Base-by-base conservation (phyloP, 225 moss, liverwort and hornwort genomes). In the Sphagnum contortum region DNA sequence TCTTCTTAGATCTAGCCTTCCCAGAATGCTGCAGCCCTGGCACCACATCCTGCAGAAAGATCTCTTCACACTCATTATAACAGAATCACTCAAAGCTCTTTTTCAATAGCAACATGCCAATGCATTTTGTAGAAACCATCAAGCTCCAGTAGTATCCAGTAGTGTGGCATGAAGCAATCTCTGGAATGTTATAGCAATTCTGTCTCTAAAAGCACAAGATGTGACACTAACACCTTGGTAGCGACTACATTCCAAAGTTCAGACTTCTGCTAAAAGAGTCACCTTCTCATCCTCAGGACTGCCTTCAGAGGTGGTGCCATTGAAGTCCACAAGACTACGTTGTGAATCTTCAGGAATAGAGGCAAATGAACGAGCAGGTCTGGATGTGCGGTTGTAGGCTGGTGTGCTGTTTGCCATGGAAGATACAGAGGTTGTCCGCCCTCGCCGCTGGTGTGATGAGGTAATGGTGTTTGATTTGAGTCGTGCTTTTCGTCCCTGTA, bases 1-100 rank as follows among this genome's bases (percentile, higher is more conserved):
- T 75, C 60, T 81, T 81, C 74, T 77, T 81, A n/a, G 77, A 77
- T 54, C 81, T 63, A 14, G 81, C 72, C 72, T 82, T 82, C 57
- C 72, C 78, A 9, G 78, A 68, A 68, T 75, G 78, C 14, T 70
- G 70, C 50, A 67, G 65, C 61, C 75, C 75, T 12, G 75, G 68
- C 47, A 68, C 62, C 61, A 68, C 47, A 45, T 82, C 78, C 82
- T 82, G 75, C 45, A 66, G 50, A 62, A 10, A 8, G 4, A 46
- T 12, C 6, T 14, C 44, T 14, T 52, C 52, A 52, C 52, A 52
- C 9, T 9, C 52, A 5, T 9, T 9, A 52, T 52, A 9, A 52
- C 52, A 52, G 52, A 6, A 52, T 5, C 52, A 52, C 52, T 52
- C 9, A 52, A 52, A 52, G 9, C 9, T 5, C 52, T 9, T 52